These are phyloP conservation scores for Fistulinella staudtii DNA, from an alignment of 1,284 basidiomycete genomes.

Conservation along the genomic window DNA sequence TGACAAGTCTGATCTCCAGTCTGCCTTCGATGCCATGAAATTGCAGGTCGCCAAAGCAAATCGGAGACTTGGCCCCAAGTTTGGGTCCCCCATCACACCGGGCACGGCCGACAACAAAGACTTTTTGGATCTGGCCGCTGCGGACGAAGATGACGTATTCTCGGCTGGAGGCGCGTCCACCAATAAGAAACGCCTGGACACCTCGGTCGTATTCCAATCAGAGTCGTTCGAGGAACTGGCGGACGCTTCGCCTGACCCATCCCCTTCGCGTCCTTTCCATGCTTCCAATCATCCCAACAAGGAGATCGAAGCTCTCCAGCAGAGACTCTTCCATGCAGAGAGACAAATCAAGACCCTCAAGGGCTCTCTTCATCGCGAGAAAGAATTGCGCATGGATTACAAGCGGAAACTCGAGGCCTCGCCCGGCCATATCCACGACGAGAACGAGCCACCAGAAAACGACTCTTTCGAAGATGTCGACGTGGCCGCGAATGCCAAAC, in stretches of 20 bases:
- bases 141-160: conserved; percentile 64
- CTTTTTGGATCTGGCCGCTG: conserved; percentile 55
- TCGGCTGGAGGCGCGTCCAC: conserved; percentile 57
- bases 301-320: conserved; percentile 75
- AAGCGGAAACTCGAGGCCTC: conserved; percentile 47
- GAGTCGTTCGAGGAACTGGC: conserved; percentile 51
- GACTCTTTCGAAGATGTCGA: conserved; percentile 44
- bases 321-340: conserved; percentile 77
- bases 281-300: conserved; percentile 70
- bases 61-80: conserved; percentile 52
- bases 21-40: conserved; percentile 72
- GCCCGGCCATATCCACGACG: conserved; percentile 36
- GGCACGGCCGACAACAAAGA: conserved; percentile 46
- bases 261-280: conserved; percentile 56
- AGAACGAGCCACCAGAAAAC: conserved; percentile 41
- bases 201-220: conserved; percentile 52
- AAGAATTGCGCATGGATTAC: conserved; percentile 69
- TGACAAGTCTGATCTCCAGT: conserved; percentile 89
- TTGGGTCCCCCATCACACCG: conserved; percentile 68
- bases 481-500: conserved; percentile 33
- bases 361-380: conserved; percentile 73
- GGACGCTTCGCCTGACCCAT: conserved; percentile 66
- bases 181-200: conserved; percentile 57
- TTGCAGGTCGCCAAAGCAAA: conserved; percentile 61
- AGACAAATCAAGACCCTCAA: conserved; percentile 78